These are phyloP conservation scores for Neurospora sp. DNA, from an alignment of 495 filamentous ascomycete genomes.

Conservation along the genomic window DNA sequence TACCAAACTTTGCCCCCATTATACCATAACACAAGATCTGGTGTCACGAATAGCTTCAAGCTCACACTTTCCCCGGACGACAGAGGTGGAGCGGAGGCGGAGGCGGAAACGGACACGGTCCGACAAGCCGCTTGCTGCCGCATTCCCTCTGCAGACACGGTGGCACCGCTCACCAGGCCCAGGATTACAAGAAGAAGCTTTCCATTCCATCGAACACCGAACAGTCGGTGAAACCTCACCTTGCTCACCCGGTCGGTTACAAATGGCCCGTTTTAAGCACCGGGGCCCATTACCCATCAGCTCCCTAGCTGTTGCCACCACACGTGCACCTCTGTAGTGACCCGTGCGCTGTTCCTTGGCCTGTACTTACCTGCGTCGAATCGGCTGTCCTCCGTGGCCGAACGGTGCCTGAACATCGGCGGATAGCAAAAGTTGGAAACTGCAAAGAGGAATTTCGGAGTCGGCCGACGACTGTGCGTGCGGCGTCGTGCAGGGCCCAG, in stretches of 20 bases:
- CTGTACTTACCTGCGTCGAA: background rate
- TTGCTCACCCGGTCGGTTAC: background rate
- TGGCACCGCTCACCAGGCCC: background rate
- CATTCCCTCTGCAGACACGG: background rate
- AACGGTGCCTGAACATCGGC: background rate
- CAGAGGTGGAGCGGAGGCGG: background rate
- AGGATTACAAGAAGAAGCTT: background rate
- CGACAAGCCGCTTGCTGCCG: background rate
- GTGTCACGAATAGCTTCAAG: background rate
- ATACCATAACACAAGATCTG: background rate
- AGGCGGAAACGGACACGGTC: background rate
- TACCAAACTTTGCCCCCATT: background rate
- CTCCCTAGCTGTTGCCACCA: too few species aligned
- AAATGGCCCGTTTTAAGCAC: background rate
- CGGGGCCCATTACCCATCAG: background rate
- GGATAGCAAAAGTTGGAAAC: background rate
- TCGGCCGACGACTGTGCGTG: background rate
- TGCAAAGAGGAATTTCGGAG: background rate
- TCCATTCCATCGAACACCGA: background rate
- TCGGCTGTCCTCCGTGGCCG: background rate
- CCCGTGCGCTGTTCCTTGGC: background rate
- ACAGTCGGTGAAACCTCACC: background rate
- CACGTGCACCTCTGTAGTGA: too few species aligned
- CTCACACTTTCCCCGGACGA: background rate
- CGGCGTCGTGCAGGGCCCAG: background rate